A percentile compares a stretch with the other conserved stretches of the same genome.
Conservation (phyloP, 805 yeast species). For the Schizosaccharomyces octosporus region DNA sequence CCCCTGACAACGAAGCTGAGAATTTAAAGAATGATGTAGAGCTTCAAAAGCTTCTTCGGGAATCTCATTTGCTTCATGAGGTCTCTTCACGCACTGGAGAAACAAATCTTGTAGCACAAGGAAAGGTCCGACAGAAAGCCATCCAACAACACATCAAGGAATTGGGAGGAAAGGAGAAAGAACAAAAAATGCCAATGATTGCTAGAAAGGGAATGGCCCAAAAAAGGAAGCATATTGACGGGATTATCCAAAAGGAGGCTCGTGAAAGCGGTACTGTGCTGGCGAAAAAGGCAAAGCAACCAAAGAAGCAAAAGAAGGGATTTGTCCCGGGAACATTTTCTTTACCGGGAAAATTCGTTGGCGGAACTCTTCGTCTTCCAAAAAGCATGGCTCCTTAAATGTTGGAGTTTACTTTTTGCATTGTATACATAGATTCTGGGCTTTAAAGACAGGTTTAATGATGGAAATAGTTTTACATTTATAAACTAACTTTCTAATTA, state of each 20-base stretch:
- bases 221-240: not conserved
- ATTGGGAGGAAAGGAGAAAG: not conserved
- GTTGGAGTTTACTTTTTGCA: not conserved
- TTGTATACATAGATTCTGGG: not conserved
- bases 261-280: not conserved
- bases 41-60: conserved; percentile 38
- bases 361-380: not conserved
- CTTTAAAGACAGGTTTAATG: no score
- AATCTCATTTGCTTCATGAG: conserved; percentile 34
- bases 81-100: conserved; percentile 5
- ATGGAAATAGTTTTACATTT: no score
- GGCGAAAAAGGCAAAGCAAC: not conserved
- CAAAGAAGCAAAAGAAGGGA: not conserved
- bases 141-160: not conserved
- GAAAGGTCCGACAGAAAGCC: not conserved
- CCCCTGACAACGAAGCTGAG: conserved; percentile 16
- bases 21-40: conserved; percentile 43
- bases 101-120: not conserved
- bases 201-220: not conserved
- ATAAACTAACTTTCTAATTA: no score
- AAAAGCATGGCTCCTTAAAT: not conserved
- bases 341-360: not conserved
- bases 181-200: conserved; percentile 1
- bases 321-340: not conserved
- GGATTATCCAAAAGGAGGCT: not conserved